Evolutionary conservation across 768 basidiomycete genomes (phyloP).

Genomic region (Trametes coccinea): DNA sequence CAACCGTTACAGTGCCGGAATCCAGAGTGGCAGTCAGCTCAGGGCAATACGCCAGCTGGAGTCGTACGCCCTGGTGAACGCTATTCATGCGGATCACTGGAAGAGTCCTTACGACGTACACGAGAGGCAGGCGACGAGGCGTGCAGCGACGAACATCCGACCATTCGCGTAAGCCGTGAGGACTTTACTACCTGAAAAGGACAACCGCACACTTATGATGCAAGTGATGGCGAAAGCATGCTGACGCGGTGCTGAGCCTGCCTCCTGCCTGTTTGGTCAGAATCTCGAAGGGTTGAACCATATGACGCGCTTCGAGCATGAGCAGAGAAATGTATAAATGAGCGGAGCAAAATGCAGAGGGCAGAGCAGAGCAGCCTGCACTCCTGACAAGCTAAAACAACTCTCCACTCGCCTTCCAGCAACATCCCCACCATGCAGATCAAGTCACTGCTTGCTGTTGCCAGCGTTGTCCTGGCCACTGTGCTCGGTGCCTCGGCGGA

Average conservation of each 20-base stretch:
- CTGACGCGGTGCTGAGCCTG: slow-evolving; percentile 1
- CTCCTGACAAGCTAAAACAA: slow-evolving; percentile 4
- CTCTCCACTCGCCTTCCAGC: slow-evolving; percentile 1
- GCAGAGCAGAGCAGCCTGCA: background rate
- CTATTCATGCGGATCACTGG: background rate
- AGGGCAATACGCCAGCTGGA: background rate
- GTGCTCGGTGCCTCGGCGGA: slow-evolving; percentile 11
- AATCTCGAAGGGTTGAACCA: slow-evolving; percentile 4
- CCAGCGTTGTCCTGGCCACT: slow-evolving; percentile 9
- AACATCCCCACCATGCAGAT: slow-evolving; percentile 14
- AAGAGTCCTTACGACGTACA: background rate
- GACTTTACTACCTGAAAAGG: slow-evolving; percentile 1
- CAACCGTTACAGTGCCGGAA: background rate
- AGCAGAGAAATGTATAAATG: slow-evolving; percentile 8
- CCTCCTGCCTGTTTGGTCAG: slow-evolving; percentile 11
- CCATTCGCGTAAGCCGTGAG: slow-evolving; percentile 16
- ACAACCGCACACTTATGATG: slow-evolving; percentile 14
- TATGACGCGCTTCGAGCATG: slow-evolving; percentile 14
- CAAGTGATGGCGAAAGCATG: slow-evolving; percentile 6
- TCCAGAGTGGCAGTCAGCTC: background rate
- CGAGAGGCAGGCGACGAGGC: background rate
- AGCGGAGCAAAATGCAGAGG: slow-evolving; percentile 4
- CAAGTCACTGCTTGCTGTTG: slow-evolving; percentile 14
- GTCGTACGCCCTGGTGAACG: background rate
- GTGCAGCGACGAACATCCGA: slow-evolving; percentile 18